Percentiles rank a stretch among this genome's conserved stretches.
phyloP scores from a whole-genome alignment of 371 early-diverging fungal species.

The Rhizopus arrhizus region DNA sequence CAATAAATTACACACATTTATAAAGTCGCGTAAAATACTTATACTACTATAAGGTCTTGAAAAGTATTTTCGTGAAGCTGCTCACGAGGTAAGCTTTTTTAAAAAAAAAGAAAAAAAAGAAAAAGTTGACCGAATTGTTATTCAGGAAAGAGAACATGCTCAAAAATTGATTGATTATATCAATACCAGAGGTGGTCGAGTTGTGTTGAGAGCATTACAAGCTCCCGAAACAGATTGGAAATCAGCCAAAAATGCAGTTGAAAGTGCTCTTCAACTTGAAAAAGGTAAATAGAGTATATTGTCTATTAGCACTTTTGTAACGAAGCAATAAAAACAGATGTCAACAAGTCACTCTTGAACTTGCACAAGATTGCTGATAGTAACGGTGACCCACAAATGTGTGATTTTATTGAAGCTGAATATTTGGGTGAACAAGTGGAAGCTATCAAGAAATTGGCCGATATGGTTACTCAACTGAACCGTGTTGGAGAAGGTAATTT shows the following conservation, averaged over 20 bases:
- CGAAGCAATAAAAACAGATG: conserved; percentile 39
- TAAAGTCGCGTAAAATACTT: neutral
- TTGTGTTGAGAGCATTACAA: conserved; percentile 50
- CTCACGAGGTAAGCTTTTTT: conserved; percentile 45
- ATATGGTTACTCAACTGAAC: conserved; percentile 68
- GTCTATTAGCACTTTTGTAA: neutral
- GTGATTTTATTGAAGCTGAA: conserved; percentile 65
- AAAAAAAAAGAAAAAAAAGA: neutral
- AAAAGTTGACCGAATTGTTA: no score
- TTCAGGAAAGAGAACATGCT: conserved; percentile 62
- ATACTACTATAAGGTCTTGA: conserved; percentile 43
- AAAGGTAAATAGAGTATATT: conserved; percentile 36
- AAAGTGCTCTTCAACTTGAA: conserved; percentile 69
- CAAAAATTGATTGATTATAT: conserved; percentile 58
- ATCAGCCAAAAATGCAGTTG: conserved; percentile 67
- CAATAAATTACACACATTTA: neutral
- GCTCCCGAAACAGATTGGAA: conserved; percentile 67
- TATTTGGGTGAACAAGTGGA: conserved; percentile 71
- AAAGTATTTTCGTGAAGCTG: conserved; percentile 60
- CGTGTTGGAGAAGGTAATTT: conserved; percentile 57
- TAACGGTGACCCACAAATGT: conserved; percentile 69
- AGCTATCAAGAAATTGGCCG: conserved; percentile 67
- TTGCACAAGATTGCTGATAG: conserved; percentile 66
- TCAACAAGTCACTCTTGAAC: conserved; percentile 70
- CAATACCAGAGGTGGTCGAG: conserved; percentile 61